Evolutionary conservation across 768 basidiomycete species (phyloP).

Genomic region (Boletus speciosus): DNA sequence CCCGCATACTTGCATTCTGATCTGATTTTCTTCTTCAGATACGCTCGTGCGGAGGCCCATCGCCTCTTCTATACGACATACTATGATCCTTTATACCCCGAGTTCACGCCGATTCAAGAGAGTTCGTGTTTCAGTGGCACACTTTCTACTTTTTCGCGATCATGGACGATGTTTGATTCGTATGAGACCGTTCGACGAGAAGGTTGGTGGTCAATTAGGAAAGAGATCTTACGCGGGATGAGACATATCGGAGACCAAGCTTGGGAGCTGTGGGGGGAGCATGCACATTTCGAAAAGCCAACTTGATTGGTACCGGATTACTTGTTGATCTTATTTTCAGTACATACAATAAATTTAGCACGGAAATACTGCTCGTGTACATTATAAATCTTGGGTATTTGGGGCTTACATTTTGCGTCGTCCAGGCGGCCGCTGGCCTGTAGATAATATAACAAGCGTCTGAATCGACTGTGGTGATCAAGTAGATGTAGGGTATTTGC

Average conservation of each 20-base stretch:
- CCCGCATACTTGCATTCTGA: background rate
- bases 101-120: constrained; percentile 52
- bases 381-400: background rate
- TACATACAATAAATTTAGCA: constrained; percentile 13
- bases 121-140: constrained; percentile 27
- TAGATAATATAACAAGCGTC: too few relatives aligned
- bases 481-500: too few relatives aligned
- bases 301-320: constrained; percentile 22
- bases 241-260: constrained; percentile 36
- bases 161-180: constrained; percentile 38
- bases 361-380: constrained; percentile 18
- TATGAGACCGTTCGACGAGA: constrained; percentile 38
- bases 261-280: constrained; percentile 45
- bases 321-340: constrained; percentile 17
- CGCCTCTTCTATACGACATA: constrained; percentile 69
- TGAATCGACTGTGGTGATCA: too few relatives aligned
- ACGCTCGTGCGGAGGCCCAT: constrained; percentile 47
- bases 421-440: too few relatives aligned
- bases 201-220: constrained; percentile 38
- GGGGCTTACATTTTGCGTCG: too few relatives aligned
- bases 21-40: constrained; percentile 28
- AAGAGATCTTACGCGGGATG: constrained; percentile 39
- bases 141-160: constrained; percentile 35
- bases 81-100: constrained; percentile 75
- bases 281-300: constrained; percentile 25